Conservation (phyloP, 2,329 filamentous ascomycete species). For the Aureobasidium sp. region DNA sequence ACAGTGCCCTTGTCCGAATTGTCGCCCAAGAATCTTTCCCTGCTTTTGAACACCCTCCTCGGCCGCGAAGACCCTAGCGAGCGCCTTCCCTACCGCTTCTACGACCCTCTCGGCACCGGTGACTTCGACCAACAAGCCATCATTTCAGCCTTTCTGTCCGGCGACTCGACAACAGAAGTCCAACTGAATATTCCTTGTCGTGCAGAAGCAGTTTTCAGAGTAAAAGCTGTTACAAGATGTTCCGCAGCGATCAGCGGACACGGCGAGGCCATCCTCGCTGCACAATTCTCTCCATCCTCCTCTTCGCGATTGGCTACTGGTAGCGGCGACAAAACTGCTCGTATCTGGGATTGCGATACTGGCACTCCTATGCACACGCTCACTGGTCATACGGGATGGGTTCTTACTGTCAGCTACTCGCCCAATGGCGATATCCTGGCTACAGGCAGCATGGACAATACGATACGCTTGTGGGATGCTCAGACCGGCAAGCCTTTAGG, state of each 20-base stretch:
- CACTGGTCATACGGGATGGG: constrained; percentile 83
- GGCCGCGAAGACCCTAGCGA: constrained; percentile 53
- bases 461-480: constrained; percentile 82
- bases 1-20: constrained; percentile 77
- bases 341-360: constrained; percentile 92
- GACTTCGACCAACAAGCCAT: constrained; percentile 32
- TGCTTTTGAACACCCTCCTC: constrained; percentile 76
- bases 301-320: constrained; percentile 77
- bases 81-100: constrained; percentile 57
- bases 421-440: constrained; percentile 75
- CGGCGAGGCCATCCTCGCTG: constrained; percentile 79
- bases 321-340: constrained; percentile 80
- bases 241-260: constrained; percentile 84
- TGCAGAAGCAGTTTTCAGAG: constrained; percentile 88
- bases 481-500: constrained; percentile 68
- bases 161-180: constrained; percentile 48
- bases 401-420: constrained; percentile 78
- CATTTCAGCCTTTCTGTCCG: constrained; percentile 39
- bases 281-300: constrained; percentile 73
- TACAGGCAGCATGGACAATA: constrained; percentile 89
- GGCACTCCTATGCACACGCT: constrained; percentile 81
- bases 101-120: constrained; percentile 40
- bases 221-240: constrained; percentile 84
- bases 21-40: constrained; percentile 79
- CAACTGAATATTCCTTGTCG: constrained; percentile 56